A percentile compares a stretch with the other conserved stretches of the same genome.
These are phyloP conservation scores for Aspergillus biplanus DNA, from an alignment of 495 filamentous ascomycete species.

Conservation along the genomic window DNA sequence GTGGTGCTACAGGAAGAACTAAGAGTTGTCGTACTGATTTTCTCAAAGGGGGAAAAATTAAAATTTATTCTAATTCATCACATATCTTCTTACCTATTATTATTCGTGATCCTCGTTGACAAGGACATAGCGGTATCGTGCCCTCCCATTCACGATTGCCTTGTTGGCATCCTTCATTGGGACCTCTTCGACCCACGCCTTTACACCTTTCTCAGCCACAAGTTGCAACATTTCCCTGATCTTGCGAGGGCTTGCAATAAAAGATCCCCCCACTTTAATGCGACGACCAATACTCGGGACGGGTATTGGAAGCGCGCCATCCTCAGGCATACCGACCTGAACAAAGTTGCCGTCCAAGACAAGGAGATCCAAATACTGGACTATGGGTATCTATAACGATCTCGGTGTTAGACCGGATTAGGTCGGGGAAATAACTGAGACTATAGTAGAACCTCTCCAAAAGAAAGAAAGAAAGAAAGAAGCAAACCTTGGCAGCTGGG, in stretches of 20 bases:
- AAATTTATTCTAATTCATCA: slow-evolving; percentile 13
- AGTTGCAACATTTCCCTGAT: slow-evolving; percentile 83
- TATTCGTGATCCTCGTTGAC: slow-evolving; percentile 55
- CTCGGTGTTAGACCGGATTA: neutral
- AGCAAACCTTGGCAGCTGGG: slow-evolving; percentile 59
- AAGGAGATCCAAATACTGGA: slow-evolving; percentile 69
- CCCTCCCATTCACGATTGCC: slow-evolving; percentile 69
- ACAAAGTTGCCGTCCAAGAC: slow-evolving; percentile 72
- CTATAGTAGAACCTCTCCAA: neutral
- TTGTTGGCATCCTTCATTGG: slow-evolving; percentile 78
- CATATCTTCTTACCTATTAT: neutral
- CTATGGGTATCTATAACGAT: slow-evolving; percentile 64
- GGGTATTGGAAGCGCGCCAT: slow-evolving; percentile 63
- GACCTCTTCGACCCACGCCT: slow-evolving; percentile 72
- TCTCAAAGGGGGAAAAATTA: neutral
- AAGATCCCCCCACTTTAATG: slow-evolving; percentile 68
- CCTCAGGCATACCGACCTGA: slow-evolving; percentile 76
- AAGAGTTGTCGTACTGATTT: too few species aligned
- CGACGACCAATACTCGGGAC: slow-evolving; percentile 68
- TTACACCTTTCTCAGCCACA: slow-evolving; percentile 70
- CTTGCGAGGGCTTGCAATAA: slow-evolving; percentile 72
- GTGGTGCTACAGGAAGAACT: too few species aligned
- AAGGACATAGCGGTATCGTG: slow-evolving; percentile 78
- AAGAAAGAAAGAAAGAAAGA: neutral
- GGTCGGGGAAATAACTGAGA: too few species aligned